Conservation (phyloP, 768 basidiomycete genomes). For the Calocera cornea region DNA sequence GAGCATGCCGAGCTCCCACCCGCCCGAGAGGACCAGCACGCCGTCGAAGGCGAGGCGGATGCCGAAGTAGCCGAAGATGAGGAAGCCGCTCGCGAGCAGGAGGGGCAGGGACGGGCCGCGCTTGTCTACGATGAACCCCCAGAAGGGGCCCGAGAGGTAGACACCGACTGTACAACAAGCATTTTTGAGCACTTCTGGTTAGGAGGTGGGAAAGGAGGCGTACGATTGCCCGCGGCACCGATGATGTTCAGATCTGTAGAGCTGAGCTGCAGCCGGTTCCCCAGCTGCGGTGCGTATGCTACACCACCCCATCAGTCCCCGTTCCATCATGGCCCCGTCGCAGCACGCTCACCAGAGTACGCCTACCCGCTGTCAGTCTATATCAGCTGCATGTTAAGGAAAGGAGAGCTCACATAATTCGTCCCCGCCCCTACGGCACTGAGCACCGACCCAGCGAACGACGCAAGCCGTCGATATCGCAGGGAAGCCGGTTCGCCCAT, state of each 20-base stretch:
- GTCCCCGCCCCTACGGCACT: constrained; percentile 55
- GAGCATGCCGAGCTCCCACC: constrained; percentile 32
- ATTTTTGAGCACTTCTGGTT: neutral
- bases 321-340: neutral
- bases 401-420: constrained; percentile 47
- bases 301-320: neutral
- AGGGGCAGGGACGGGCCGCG: constrained; percentile 55
- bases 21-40: constrained; percentile 29
- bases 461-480: neutral
- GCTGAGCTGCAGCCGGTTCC: constrained; percentile 53
- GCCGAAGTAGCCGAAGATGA: constrained; percentile 61
- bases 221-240: constrained; percentile 60
- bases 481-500: too few relatives aligned
- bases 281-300: constrained; percentile 84
- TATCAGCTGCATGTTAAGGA: neutral
- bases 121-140: constrained; percentile 65
- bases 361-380: constrained; percentile 18
- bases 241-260: constrained; percentile 76
- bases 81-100: constrained; percentile 40
- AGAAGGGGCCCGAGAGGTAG: constrained; percentile 59
- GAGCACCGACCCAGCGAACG: constrained; percentile 33
- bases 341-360: constrained; percentile 25
- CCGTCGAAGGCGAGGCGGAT: constrained; percentile 54
- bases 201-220: constrained; percentile 17
- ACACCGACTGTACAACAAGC: constrained; percentile 46